These are phyloP conservation scores for Trichoderma sp. DNA, from an alignment of 2,329 filamentous ascomycete species.

Conservation along the genomic window DNA sequence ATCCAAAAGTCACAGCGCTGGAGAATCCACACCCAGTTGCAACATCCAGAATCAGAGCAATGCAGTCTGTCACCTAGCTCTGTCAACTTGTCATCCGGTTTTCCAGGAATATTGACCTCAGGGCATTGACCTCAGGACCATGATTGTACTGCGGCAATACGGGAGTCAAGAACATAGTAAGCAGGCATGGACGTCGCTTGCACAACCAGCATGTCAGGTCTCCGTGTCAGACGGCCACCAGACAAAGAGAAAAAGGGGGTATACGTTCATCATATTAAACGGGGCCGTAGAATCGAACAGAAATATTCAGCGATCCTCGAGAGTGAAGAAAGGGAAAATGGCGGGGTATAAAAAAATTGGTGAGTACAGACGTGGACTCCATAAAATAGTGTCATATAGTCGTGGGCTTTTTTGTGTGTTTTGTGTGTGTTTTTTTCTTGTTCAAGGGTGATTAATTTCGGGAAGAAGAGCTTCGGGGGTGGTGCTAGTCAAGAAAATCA, in stretches of 20 bases:
- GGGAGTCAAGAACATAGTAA: conserved; percentile 14
- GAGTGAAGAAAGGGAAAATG: conserved; percentile 20
- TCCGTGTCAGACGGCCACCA: conserved; percentile 11
- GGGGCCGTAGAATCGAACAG: conserved; percentile 18
- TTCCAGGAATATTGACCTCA: conserved; percentile 13
- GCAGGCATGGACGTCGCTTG: conserved; percentile 4
- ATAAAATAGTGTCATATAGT: conserved; percentile 29
- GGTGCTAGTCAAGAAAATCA: conserved; percentile 34
- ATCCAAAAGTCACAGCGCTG: conserved; percentile 19
- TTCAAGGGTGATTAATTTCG: conserved; percentile 20
- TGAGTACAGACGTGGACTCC: conserved; percentile 34
- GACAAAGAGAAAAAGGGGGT: conserved; percentile 13
- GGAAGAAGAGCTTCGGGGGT: conserved; percentile 18
- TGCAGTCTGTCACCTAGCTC: conserved; percentile 8
- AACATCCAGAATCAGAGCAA: conserved; percentile 1
- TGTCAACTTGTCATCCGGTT: background rate
- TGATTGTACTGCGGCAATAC: background rate
- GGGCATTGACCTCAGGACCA: conserved; percentile 12
- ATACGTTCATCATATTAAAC: conserved; percentile 25
- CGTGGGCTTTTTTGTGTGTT: conserved; percentile 20
- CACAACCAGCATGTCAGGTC: background rate
- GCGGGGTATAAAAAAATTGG: conserved; percentile 22
- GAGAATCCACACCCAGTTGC: conserved; percentile 2
- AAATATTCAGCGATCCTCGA: conserved; percentile 26
- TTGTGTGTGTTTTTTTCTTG: conserved; percentile 2